Percentiles rank a stretch among this genome's conserved stretches.
phyloP scores from a whole-genome alignment of 176 grass and related monocot genomes.

The Zoysia pacifica region DNA sequence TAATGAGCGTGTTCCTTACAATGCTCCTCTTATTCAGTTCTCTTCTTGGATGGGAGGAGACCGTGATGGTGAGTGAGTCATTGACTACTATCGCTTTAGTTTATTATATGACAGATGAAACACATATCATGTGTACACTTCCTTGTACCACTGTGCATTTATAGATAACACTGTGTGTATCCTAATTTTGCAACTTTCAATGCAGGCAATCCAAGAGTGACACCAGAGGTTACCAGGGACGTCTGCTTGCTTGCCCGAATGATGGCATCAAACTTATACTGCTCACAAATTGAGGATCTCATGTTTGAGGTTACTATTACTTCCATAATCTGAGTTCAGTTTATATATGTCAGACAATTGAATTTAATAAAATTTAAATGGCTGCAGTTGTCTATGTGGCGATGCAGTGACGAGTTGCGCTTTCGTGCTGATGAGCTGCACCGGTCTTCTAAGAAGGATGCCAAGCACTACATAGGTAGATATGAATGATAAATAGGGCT shows the following conservation, averaged over 20 bases:
- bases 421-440: conserved; percentile 65
- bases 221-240: conserved; percentile 84
- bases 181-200: conserved; percentile 27
- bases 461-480: conserved; percentile 81
- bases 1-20: conserved; percentile 79
- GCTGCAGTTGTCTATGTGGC: conserved; percentile 78
- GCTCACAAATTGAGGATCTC: conserved; percentile 79
- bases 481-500: conserved; percentile 7
- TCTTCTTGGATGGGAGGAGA: conserved; percentile 94
- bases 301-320: conserved; percentile 77
- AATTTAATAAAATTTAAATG: conserved; percentile 21
- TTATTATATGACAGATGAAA: not conserved
- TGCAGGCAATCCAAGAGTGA: conserved; percentile 81
- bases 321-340: not conserved
- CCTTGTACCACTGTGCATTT: not conserved
- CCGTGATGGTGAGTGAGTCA: conserved; percentile 58
- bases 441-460: conserved; percentile 69
- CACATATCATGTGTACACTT: not conserved
- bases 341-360: conserved; percentile 1
- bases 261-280: conserved; percentile 82
- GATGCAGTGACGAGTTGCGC: conserved; percentile 72
- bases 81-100: not conserved
- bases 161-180: not conserved
- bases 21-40: conserved; percentile 84
- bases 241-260: conserved; percentile 84